Base-by-base conservation (phyloP, 257 asterid genomes). In the Parsonsia alboflavescens region DNA sequence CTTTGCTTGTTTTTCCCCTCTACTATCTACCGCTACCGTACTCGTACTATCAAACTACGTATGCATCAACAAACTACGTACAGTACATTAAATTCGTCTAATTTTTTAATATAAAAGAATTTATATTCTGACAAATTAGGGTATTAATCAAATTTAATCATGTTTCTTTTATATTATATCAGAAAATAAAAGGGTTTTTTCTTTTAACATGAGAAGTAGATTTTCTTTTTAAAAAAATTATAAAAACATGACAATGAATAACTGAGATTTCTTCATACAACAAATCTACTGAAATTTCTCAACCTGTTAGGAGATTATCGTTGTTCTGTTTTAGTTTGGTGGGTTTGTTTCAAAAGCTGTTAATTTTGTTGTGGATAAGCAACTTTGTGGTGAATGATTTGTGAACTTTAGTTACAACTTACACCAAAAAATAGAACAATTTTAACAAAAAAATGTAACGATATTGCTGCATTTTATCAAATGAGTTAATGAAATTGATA, bases 301-400 rank as follows among this genome's bases (percentile, higher is more conserved):
- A 1, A 36, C 28, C 12, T 13, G 57, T 44, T 52, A 52, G 36
- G 57, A 50, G 50, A 42, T 2, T 36, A 22, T 41, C 28, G 46
- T 44, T 26, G 58, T 67, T 70, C 69, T 52, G 72, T 78, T 78
- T 26, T 39, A 57, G 24, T 74, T 71, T 76, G 42, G 72, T 64
- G 76, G 65, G 80, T 86, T 81, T 81, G 89, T 82, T 88, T 79
- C 28, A 56, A 71, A 82, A 82, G 70, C 81, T 22, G 86, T 88
- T 86, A 86, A 80, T 78, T 79, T 83, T 83, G 87, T 83, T 83
- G 57, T 75, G 67, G 77, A 13, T 72, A 48, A 79, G 48, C 50
- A 81, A 39, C 21, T 7, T 69, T 24, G 41, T 26, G 13, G 44
- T 6, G 15, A 24, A 15, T 68, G 28, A 58, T 41, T 58, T 67